These are phyloP conservation scores for Mycena venus DNA, from an alignment of 768 basidiomycete genomes.

Conservation along the genomic window DNA sequence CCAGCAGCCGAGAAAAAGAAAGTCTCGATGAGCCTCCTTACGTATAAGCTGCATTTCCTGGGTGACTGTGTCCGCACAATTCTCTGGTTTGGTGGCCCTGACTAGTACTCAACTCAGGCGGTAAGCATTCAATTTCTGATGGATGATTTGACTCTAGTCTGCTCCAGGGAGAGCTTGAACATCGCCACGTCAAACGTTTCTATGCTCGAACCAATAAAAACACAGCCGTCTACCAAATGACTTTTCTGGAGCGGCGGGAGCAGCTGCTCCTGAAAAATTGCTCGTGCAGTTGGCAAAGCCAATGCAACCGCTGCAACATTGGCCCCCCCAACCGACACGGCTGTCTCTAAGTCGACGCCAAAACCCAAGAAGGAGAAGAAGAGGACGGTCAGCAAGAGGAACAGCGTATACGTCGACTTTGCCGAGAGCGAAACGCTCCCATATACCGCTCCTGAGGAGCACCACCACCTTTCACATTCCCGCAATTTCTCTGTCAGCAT, in stretches of 20 bases:
- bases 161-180: slow-evolving; percentile 51
- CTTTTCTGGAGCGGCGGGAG: slow-evolving; percentile 15
- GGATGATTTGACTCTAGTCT: not conserved
- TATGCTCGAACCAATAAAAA: slow-evolving; percentile 45
- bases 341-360: no score
- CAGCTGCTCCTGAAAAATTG: not conserved
- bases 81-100: slow-evolving; percentile 8
- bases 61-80: slow-evolving; percentile 39
- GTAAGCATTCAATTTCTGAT: slow-evolving; percentile 29
- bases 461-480: no score
- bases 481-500: no score
- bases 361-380: no score
- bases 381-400: no score
- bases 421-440: no score
- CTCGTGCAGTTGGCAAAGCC: no score
- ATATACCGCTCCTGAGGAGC: no score
- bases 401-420: no score
- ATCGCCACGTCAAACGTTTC: slow-evolving; percentile 35
- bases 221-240: slow-evolving; percentile 38
- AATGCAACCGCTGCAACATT: no score
- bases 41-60: slow-evolving; percentile 49
- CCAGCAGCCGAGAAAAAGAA: not conserved
- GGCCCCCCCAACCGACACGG: no score
- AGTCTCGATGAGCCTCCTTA: slow-evolving; percentile 44
- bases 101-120: slow-evolving; percentile 19